Percentiles rank a stretch among this genome's conserved stretches.
Conservation (phyloP, 2,329 filamentous ascomycete genomes). For the Diaporthe sp. region DNA sequence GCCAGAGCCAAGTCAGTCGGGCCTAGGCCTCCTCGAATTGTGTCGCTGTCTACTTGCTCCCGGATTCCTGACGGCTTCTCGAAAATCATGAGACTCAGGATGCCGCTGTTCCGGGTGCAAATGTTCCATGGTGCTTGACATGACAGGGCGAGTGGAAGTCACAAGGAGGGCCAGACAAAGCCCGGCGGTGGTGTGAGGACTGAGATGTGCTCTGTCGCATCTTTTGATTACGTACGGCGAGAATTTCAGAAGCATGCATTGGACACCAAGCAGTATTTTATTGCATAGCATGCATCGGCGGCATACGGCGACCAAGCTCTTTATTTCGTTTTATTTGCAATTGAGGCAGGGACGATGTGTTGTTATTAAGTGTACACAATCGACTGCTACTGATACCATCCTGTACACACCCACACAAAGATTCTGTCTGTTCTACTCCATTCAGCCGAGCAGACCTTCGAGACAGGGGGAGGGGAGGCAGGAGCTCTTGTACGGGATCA, state of each 20-base stretch:
- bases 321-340: slow-evolving; percentile 18
- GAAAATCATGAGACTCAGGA: not conserved
- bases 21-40: slow-evolving; percentile 37
- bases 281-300: slow-evolving; percentile 29
- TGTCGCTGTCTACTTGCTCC: not conserved
- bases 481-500: slow-evolving; percentile 13
- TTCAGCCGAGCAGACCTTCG: slow-evolving; percentile 28
- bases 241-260: slow-evolving; percentile 12
- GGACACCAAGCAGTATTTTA: slow-evolving; percentile 8
- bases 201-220: slow-evolving; percentile 16
- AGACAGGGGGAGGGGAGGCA: not conserved
- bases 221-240: not conserved
- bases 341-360: not conserved
- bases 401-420: slow-evolving; percentile 25
- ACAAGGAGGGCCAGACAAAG: not conserved
- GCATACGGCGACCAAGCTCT: slow-evolving; percentile 18
- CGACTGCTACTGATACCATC: slow-evolving; percentile 28
- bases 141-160: not conserved
- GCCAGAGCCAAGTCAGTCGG: slow-evolving; percentile 71
- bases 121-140: not conserved
- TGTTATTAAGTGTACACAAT: slow-evolving; percentile 18
- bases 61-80: not conserved
- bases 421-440: slow-evolving; percentile 19
- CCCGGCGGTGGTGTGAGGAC: not conserved
- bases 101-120: not conserved